Base-by-base conservation (phyloP, 2,329 filamentous ascomycete species). In the Stemphylium vesicarium region DNA sequence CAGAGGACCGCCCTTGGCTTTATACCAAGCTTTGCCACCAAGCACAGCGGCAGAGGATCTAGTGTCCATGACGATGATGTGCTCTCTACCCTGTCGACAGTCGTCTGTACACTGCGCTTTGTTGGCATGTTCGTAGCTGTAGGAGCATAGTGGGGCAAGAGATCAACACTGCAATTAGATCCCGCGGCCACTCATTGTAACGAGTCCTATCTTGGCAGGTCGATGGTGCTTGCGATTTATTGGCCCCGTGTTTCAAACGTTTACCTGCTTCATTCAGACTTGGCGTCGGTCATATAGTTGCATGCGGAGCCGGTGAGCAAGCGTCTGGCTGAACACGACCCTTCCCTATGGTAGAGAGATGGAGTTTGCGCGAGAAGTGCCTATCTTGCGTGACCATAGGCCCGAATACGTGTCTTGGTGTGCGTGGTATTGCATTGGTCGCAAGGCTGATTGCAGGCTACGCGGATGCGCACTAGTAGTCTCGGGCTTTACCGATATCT, bases 171-270 rank as follows among this genome's bases (percentile, higher is more conserved):
- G 55, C 53, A 71, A 74, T 72, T 65, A 69, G 59, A 64, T 56
- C 50, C 50, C 33, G 45, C 53, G 55, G 54, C 65, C 64, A 73
- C 45, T 60, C 46, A 57, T 35, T 39, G 50, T 56, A 47, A 41
- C 54, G 50, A 62, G 53, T 39, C 65, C 63, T 56, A 69, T 58
- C 69, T 72, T 69, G 69, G 66, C 68, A 71, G 69, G 64, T 70
- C 65, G 33, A 33, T 38, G 12, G 54, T 46, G 53, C 57, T 44
- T 56, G 57, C 55, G 41, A 55, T 52, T 62, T 41, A 42, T 52
- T 57, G 53, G 43, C 53, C 16, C 54, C 49, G 48, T 41, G 56
- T 63, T 57, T 57, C 56, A 45, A 41, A 57, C 58, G 47, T 38
- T 58, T 54, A 69, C 69, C 65, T 72, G 66, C 68, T 66, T 39